Conservation (phyloP, 768 basidiomycete species). For the Hydnomerulius pinastri region DNA sequence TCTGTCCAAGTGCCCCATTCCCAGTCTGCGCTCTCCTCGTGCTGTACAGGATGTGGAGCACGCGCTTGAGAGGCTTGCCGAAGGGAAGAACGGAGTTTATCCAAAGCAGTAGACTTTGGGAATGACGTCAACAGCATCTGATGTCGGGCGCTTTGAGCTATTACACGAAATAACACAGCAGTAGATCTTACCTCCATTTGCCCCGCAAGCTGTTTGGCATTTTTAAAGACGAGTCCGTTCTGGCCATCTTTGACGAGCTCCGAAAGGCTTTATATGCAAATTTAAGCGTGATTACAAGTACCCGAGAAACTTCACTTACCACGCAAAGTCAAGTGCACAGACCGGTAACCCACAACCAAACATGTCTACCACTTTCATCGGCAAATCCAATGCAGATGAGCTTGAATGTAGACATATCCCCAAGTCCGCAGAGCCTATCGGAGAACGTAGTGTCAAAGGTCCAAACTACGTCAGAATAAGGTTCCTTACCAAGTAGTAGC, state of each 20-base stretch:
- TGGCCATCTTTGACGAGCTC: slow-evolving; percentile 85
- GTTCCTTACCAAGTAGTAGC: slow-evolving; percentile 64
- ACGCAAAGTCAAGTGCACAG: slow-evolving; percentile 83
- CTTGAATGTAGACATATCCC: slow-evolving; percentile 91
- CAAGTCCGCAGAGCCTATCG: slow-evolving; percentile 82
- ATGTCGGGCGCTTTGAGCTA: not conserved
- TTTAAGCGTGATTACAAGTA: slow-evolving; percentile 1
- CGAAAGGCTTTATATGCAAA: slow-evolving; percentile 52
- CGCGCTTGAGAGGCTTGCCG: slow-evolving; percentile 29
- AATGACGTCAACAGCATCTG: slow-evolving; percentile 64
- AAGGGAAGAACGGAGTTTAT: slow-evolving; percentile 54
- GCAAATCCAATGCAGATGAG: slow-evolving; percentile 87
- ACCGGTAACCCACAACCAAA: slow-evolving; percentile 96
- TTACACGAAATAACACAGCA: not conserved
- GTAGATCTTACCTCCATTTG: slow-evolving; percentile 55
- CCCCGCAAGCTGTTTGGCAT: slow-evolving; percentile 63
- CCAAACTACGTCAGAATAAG: not conserved
- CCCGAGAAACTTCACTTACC: slow-evolving; percentile 50
- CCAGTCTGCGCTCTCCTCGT: slow-evolving; percentile 36
- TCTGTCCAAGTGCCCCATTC: slow-evolving; percentile 82
- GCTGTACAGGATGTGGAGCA: slow-evolving; percentile 19
- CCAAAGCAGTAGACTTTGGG: slow-evolving; percentile 54
- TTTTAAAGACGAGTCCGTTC: slow-evolving; percentile 82
- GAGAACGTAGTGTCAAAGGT: not conserved
- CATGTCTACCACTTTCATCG: slow-evolving; percentile 99